Conservation (phyloP, 257 asterid genomes). For the Ballota nigra region DNA sequence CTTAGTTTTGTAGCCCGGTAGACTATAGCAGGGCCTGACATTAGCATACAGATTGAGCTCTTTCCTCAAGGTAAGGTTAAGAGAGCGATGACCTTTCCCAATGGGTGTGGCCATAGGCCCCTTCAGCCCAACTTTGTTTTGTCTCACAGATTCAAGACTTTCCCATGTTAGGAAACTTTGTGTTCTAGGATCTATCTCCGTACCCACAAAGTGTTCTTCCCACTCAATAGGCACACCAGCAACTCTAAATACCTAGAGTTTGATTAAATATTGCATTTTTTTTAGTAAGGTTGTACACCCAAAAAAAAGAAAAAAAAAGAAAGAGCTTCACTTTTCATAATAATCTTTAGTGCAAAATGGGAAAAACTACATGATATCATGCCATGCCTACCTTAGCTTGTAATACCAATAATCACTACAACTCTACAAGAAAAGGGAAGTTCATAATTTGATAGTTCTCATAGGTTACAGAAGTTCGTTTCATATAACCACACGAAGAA, state of each 20-base stretch:
- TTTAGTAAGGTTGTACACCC: not conserved
- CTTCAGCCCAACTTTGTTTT: conserved; percentile 79
- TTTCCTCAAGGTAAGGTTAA: conserved; percentile 91
- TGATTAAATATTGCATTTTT: conserved; percentile 15
- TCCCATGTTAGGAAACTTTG: conserved; percentile 98
- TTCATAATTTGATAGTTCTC: conserved; percentile 5
- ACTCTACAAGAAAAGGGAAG: not conserved
- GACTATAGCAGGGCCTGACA: conserved; percentile 94
- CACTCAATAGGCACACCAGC: conserved; percentile 94
- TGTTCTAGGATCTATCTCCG: conserved; percentile 85
- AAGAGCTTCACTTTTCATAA: not conserved
- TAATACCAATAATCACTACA: not conserved
- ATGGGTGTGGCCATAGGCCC: conserved; percentile 99
- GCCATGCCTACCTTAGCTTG: conserved; percentile 8
- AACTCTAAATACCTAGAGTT: conserved; percentile 58
- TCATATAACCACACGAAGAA: not conserved
- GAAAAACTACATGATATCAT: not conserved
- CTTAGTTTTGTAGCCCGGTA: conserved; percentile 93
- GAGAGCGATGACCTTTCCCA: conserved; percentile 96
- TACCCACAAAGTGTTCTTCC: conserved; percentile 95
- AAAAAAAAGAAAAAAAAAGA: not conserved
- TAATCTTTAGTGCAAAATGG: not conserved
- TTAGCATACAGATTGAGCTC: conserved; percentile 93
- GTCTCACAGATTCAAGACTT: conserved; percentile 87
- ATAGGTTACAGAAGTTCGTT: not conserved